These are phyloP conservation scores for Sporothrix phasma DNA, from an alignment of 2,329 filamentous ascomycete species.

Conservation along the genomic window DNA sequence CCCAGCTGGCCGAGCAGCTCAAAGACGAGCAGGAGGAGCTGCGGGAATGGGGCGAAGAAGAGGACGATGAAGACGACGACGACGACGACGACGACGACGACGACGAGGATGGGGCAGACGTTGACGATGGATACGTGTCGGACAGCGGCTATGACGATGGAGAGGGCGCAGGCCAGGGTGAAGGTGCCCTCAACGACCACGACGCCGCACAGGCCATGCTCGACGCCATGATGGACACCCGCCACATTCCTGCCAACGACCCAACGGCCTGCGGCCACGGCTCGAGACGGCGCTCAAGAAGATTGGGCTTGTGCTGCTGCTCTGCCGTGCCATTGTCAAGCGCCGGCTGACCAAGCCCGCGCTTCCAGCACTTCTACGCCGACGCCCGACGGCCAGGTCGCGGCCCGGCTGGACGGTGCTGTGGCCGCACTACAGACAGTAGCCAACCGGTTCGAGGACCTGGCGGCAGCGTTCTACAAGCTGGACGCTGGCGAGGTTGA, in stretches of 20 bases:
- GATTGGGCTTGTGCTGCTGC: slow-evolving; percentile 55
- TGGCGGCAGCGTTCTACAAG: slow-evolving; percentile 65
- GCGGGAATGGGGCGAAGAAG: slow-evolving; percentile 75
- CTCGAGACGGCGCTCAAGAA: slow-evolving; percentile 55
- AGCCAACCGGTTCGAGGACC: slow-evolving; percentile 58
- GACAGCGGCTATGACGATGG: slow-evolving; percentile 12
- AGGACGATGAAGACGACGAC: slow-evolving; percentile 44
- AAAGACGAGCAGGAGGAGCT: slow-evolving; percentile 78
- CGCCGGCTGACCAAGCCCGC: slow-evolving; percentile 52
- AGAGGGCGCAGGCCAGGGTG: slow-evolving; percentile 8
- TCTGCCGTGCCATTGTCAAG: slow-evolving; percentile 62
- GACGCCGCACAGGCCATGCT: slow-evolving; percentile 46
- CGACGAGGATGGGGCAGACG: too few species aligned
- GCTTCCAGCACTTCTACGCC: slow-evolving; percentile 35
- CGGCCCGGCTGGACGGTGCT: slow-evolving; percentile 44
- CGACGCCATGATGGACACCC: slow-evolving; percentile 57
- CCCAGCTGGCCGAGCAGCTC: slow-evolving; percentile 64
- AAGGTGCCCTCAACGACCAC: slow-evolving; percentile 22
- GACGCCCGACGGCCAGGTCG: slow-evolving; percentile 22
- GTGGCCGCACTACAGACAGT: slow-evolving; percentile 47
- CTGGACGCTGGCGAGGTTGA: slow-evolving; percentile 51
- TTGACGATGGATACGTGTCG: slow-evolving; percentile 25
- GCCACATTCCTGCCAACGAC: slow-evolving; percentile 55
- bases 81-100: slow-evolving; percentile 27
- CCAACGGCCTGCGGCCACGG: slow-evolving; percentile 52